These are phyloP conservation scores for Colletotrichum magnum DNA, from an alignment of 2,329 filamentous ascomycete genomes.

Conservation along the genomic window DNA sequence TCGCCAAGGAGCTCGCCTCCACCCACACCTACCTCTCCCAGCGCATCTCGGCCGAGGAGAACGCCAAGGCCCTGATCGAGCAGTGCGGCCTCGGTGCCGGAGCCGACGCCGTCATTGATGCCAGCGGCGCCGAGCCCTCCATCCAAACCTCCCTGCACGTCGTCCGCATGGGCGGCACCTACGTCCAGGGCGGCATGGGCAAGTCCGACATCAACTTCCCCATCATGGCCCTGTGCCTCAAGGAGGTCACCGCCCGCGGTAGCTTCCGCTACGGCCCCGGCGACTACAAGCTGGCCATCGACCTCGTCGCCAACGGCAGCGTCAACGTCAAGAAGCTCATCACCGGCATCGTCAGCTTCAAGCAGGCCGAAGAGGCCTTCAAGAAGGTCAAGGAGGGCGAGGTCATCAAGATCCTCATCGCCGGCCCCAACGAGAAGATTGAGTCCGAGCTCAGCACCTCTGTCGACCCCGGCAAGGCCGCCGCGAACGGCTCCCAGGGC, in stretches of 20 bases:
- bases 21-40: constrained; percentile 79
- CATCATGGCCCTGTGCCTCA: constrained; percentile 89
- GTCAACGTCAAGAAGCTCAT: constrained; percentile 89
- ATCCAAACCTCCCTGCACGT: constrained; percentile 83
- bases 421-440: constrained; percentile 74
- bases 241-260: constrained; percentile 89
- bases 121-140: constrained; percentile 82
- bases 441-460: constrained; percentile 40
- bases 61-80: constrained; percentile 77
- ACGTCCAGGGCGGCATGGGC: constrained; percentile 93
- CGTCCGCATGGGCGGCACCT: constrained; percentile 79
- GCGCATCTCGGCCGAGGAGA: constrained; percentile 76
- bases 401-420: constrained; percentile 79
- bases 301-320: constrained; percentile 79
- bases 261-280: constrained; percentile 92
- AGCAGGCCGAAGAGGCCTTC: constrained; percentile 88
- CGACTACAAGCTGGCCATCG: constrained; percentile 88
- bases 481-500: constrained; percentile 33
- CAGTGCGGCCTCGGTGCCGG: constrained; percentile 75
- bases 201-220: constrained; percentile 90
- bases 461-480: constrained; percentile 37
- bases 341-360: constrained; percentile 82
- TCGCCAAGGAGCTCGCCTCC: constrained; percentile 80
- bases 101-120: constrained; percentile 85
- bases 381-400: constrained; percentile 87